Evolutionary conservation across 1,139 yeast genomes (phyloP).

Genomic region (Candida mesenterica): DNA sequence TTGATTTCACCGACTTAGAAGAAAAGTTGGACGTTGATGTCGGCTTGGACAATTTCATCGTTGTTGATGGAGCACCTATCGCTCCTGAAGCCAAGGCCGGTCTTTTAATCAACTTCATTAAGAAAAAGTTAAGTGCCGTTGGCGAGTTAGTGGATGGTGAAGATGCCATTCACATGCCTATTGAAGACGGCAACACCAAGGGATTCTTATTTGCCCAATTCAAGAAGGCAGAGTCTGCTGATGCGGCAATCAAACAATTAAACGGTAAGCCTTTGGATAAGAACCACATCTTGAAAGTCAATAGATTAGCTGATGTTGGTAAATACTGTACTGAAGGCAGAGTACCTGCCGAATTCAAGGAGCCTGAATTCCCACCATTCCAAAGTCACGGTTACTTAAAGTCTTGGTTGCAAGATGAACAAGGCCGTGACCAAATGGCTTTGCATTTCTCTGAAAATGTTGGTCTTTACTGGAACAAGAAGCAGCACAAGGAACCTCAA

Average conservation of each 20-base stretch:
- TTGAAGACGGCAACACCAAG: constrained; percentile 75
- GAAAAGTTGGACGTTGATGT: constrained; percentile 63
- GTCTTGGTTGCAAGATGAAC: constrained; percentile 87
- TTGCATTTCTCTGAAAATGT: constrained; percentile 80
- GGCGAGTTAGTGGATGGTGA: constrained; percentile 71
- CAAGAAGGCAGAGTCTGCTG: constrained; percentile 65
- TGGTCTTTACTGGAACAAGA: constrained; percentile 86
- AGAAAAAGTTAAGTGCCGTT: constrained; percentile 66
- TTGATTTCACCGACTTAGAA: constrained; percentile 89
- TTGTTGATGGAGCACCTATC: constrained; percentile 93
- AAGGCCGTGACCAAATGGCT: constrained; percentile 88
- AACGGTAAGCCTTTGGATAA: constrained; percentile 92
- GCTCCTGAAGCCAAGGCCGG: constrained; percentile 90
- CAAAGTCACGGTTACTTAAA: constrained; percentile 77
- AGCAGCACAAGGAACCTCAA: constrained; percentile 70
- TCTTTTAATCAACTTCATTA: constrained; percentile 79
- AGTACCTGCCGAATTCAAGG: constrained; percentile 61
- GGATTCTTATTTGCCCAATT: constrained; percentile 90
- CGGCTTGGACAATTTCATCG: constrained; percentile 75
- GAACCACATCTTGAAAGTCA: constrained; percentile 84
- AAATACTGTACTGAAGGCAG: constrained; percentile 72
- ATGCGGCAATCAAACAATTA: constrained; percentile 73
- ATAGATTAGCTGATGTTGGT: constrained; percentile 82
- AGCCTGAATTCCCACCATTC: constrained; percentile 70
- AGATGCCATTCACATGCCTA: constrained; percentile 77